Evolutionary conservation across 140 eudicot species (phyloP).

Genomic region (Flaveria floridana): DNA sequence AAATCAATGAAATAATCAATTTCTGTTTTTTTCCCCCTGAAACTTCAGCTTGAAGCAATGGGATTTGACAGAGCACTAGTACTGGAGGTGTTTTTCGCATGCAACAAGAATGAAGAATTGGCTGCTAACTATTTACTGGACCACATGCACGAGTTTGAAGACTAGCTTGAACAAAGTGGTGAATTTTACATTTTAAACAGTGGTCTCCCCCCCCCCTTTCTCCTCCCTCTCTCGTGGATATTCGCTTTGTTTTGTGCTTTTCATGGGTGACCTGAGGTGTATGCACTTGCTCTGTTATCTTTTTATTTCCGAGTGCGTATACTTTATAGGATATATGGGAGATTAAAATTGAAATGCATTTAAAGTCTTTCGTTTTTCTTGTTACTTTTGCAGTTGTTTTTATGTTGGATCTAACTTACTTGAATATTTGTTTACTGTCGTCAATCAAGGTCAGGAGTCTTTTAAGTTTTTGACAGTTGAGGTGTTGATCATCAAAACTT

Average conservation of each 20-base stretch:
- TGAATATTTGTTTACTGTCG: neutral
- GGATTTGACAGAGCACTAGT: conserved; percentile 75
- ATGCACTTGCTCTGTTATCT: conserved; percentile 36
- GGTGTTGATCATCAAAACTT: neutral
- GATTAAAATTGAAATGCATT: conserved; percentile 15
- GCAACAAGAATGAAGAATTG: conserved; percentile 86
- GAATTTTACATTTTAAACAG: conserved; percentile 8
- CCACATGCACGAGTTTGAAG: conserved; percentile 76
- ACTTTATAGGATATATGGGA: conserved; percentile 16
- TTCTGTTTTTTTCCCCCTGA: neutral
- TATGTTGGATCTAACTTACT: conserved; percentile 15
- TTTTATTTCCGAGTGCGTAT: conserved; percentile 29
- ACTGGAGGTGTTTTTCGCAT: conserved; percentile 75
- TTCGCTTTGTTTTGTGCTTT: conserved; percentile 13
- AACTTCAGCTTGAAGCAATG: conserved; percentile 74
- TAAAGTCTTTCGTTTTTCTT: neutral
- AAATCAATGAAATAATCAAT: neutral
- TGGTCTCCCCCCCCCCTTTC: no score
- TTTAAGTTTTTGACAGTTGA: neutral
- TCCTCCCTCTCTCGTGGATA: neutral
- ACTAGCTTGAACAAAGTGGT: conserved; percentile 33
- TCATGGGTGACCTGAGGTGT: conserved; percentile 21
- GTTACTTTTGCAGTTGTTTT: neutral
- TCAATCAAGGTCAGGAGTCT: neutral
- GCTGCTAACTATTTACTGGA: conserved; percentile 86